Base-by-base conservation (phyloP, 768 basidiomycete genomes). In the Cyclocybe aegerita region DNA sequence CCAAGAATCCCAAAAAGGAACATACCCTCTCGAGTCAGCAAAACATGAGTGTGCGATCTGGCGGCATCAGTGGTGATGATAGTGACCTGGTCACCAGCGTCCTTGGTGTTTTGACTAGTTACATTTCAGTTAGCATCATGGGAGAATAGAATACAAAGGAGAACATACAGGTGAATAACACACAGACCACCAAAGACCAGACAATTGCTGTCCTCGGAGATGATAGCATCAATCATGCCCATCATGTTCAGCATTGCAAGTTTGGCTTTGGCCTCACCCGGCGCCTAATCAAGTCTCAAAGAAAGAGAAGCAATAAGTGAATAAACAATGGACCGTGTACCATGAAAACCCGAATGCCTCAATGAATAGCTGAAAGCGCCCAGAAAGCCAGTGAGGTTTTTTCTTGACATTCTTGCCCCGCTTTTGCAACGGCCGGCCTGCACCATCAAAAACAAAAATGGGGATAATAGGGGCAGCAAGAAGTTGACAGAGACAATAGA, bases 181-280 rank as follows among this genome's bases (percentile, higher is more conserved):
- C 62, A 67, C 1, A 58, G 61, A 1, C 71, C 78, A 0, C 79
- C 78, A 49, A 80, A 81, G 2, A 81, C 60, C 32, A 81, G 60
- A 0, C 67, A 66, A 52, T 81, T 79, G 4, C 71, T 72, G 57
- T 82, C 79, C 36, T 79, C 76, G 1, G 79, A 73, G 11, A 80
- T 51, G 7, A 80, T 68, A 9, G 71, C 73, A 61, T 81, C 79
- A 36, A 82, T 72, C 31, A 66, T 53, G 11, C 73, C 72, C 45
- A 63, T 58, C 0, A 58, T 53, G 35, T 72, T 76, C 54, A 81
- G 69, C 12, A 66, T 59, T 1, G 79, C 77, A 4, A 82, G 65
- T 48, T 80, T 78, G 3, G 79, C 79, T 48, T 81, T 80, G 1
- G 80, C 81, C 60, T 81, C 80, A 10, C 79, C 80, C n/a, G 77